Evolutionary conservation across 106 monocot species (phyloP).

Genomic region (Chionographis japonica): DNA sequence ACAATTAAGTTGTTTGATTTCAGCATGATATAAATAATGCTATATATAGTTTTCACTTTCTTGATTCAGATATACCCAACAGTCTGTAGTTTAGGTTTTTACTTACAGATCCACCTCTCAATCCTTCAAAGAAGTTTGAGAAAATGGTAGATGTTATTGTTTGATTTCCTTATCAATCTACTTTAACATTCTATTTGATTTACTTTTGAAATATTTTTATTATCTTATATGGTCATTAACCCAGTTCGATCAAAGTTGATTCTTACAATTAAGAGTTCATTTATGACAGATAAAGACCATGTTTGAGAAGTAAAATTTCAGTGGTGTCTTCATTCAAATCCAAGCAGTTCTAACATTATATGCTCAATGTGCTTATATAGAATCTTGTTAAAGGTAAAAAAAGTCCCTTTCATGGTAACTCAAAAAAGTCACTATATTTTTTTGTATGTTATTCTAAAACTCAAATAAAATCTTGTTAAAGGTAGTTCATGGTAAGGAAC

Average conservation of each 20-base stretch:
- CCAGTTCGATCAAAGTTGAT: neutral
- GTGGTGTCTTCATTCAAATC: conserved; percentile 85
- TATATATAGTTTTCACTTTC: conserved; percentile 1
- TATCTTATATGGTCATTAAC: neutral
- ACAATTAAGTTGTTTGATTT: too few relatives aligned
- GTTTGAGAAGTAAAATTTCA: conserved; percentile 97
- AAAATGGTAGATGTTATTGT: conserved; percentile 56
- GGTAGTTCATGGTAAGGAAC: too few relatives aligned
- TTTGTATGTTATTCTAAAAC: too few relatives aligned
- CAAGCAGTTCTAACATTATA: conserved; percentile 97
- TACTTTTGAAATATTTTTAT: neutral
- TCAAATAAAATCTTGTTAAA: too few relatives aligned
- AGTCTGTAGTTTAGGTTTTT: conserved; percentile 92
- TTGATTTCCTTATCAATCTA: neutral
- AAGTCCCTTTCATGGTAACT: too few relatives aligned
- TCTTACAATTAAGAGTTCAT: conserved; percentile 12
- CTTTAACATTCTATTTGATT: neutral
- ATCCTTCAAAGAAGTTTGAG: conserved; percentile 94
- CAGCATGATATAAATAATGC: too few relatives aligned
- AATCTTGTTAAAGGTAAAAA: too few relatives aligned
- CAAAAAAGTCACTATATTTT: too few relatives aligned
- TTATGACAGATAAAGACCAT: conserved; percentile 84
- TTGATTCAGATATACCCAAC: conserved; percentile 74
- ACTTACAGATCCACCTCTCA: conserved; percentile 96
- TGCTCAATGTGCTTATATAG: conserved; percentile 70